Conservation (phyloP, 805 yeast species). For the Ogataea allantospora region DNA sequence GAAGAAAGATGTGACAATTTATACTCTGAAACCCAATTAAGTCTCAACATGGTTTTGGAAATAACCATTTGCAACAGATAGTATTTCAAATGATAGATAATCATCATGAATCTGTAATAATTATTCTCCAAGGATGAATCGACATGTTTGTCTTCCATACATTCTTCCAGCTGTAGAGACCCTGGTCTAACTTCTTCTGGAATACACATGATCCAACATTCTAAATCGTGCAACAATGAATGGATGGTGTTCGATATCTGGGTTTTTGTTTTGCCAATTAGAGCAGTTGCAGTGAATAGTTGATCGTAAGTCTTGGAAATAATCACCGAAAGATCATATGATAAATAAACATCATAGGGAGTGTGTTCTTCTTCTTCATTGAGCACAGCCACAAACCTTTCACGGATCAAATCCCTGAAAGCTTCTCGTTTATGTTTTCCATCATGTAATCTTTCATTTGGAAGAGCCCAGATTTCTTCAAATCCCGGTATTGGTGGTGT, state of each 20-base stretch:
- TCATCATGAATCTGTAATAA: neutral
- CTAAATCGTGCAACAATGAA: slow-evolving; percentile 25
- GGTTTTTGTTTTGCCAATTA: slow-evolving; percentile 17
- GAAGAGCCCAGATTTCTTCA: slow-evolving; percentile 24
- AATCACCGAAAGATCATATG: slow-evolving; percentile 26
- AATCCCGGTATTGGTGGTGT: slow-evolving; percentile 29
- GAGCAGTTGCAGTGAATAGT: slow-evolving; percentile 31
- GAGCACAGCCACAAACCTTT: slow-evolving; percentile 9
- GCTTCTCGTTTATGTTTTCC: slow-evolving; percentile 16
- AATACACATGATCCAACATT: slow-evolving; percentile 28
- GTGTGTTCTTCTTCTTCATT: neutral
- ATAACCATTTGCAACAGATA: slow-evolving; percentile 29
- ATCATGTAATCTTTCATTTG: slow-evolving; percentile 9
- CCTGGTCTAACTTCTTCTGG: slow-evolving; percentile 29
- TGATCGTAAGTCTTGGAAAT: slow-evolving; percentile 27
- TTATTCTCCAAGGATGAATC: too few species aligned
- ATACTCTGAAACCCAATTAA: slow-evolving; percentile 13
- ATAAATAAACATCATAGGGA: slow-evolving; percentile 16
- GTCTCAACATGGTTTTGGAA: slow-evolving; percentile 22
- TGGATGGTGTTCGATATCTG: slow-evolving; percentile 17
- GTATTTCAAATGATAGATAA: slow-evolving; percentile 24
- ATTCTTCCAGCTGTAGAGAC: neutral
- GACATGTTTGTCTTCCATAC: too few species aligned
- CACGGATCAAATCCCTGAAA: slow-evolving; percentile 5
- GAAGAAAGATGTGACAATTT: slow-evolving; percentile 1